Base-by-base conservation (phyloP, 163 green algal species). In the Prototheca wickerhamii region DNA sequence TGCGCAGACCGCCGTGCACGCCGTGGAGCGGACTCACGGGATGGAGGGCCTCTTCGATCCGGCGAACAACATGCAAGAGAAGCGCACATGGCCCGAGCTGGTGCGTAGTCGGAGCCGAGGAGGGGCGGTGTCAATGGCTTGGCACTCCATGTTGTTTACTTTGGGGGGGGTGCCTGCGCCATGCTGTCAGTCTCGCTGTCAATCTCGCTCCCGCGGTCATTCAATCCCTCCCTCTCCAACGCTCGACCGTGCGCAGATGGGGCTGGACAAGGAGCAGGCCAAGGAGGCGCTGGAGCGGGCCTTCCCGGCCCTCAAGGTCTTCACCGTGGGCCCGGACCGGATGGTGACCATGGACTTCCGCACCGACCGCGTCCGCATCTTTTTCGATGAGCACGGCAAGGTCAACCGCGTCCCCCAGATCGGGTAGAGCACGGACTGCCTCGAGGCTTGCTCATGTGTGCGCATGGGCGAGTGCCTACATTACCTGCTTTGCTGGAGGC, bases 271-370 rank as follows among this genome's bases (percentile, higher is more conserved):
- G 8, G 53, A 57, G 29, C 21, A 72, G 21, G 67, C 61, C 21
- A 65, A 65, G 35, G 63, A 50, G 1, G 21, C 21, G 40, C 37
- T 74, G 28, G 46, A 73, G 34, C 26, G 32, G 2, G 56, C 63
- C 32, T 23, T 61, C 54, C 63, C 63, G 0, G 29, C 44, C 34
- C 21, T 37, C 29, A 23, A 21, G 10, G 49, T 66, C 4, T 61
- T 74, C 25, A 30, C 64, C 4, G 46, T 79, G 15, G 37, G 57
- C 3, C 53, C 42, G 10, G 44, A 49, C 20, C 61, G 51, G 34
- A 66, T 69, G 33, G 59, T 80, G 58, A 80, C 74, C 15, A 78
- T 78, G 70, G 74, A 80, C 57, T 80, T 63, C 43, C 52, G 61
- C 25, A 49, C n/a, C n/a, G 55, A 77, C 35, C 67, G 74, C 21